Conservation (phyloP, 176 grass and related monocot genomes). For the Phoenix dactylifera region DNA sequence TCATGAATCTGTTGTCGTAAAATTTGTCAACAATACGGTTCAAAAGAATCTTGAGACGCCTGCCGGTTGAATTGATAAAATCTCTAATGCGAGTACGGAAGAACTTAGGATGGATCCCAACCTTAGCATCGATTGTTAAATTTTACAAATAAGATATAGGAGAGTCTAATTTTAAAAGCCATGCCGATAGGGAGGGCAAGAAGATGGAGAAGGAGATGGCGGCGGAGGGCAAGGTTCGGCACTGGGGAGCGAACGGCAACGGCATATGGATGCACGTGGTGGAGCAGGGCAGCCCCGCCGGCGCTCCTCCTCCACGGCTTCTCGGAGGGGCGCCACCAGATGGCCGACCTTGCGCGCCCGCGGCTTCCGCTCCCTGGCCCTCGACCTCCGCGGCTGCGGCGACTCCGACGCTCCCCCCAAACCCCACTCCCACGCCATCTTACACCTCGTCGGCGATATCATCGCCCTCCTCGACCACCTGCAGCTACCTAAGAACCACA, state of each 20-base stretch:
- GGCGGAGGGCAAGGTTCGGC: conserved; percentile 22
- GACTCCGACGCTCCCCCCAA: conserved; percentile 32
- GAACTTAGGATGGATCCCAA: too few species aligned
- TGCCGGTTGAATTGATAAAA: too few species aligned
- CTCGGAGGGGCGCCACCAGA: conserved; percentile 63
- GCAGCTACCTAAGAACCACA: conserved; percentile 1
- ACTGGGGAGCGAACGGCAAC: conserved; percentile 32
- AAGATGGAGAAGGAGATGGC: too few species aligned
- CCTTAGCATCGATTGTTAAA: too few species aligned
- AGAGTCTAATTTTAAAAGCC: too few species aligned
- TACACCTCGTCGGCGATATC: conserved; percentile 46
- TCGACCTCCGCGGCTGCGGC: conserved; percentile 46
- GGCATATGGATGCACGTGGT: conserved; percentile 47
- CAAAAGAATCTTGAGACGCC: too few species aligned
- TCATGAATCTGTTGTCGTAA: too few species aligned
- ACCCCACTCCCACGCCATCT: conserved; percentile 24
- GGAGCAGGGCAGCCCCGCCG: conserved; percentile 28
- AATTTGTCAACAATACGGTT: too few species aligned
- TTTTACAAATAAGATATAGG: too few species aligned
- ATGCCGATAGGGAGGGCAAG: too few species aligned
- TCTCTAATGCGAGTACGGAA: too few species aligned
- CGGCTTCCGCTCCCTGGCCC: conserved; percentile 43
- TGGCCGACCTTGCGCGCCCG: conserved; percentile 30
- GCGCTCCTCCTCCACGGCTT: conserved; percentile 56
- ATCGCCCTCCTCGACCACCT: conserved; percentile 39